Percentiles rank a stretch among this genome's conserved stretches.
These are phyloP conservation scores for Solanum ahanhuiri DNA, from an alignment of 257 asterid species.

Conservation along the genomic window DNA sequence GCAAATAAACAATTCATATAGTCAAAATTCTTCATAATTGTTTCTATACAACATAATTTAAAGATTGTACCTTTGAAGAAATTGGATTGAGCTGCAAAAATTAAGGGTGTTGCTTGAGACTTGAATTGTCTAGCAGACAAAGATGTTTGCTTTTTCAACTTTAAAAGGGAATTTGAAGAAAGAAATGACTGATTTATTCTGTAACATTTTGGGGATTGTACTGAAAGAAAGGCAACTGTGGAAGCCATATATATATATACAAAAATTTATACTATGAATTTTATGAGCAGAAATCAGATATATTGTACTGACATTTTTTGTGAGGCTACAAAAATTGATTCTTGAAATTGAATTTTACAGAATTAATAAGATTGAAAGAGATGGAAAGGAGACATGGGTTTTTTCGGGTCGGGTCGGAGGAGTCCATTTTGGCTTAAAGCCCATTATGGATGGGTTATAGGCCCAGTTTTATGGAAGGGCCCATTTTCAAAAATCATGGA, in stretches of 20 bases:
- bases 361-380: neutral
- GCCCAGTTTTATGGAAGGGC: neutral
- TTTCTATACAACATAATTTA: neutral
- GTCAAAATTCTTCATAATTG: neutral
- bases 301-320: neutral
- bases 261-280: neutral
- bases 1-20: neutral
- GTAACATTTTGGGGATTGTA: neutral
- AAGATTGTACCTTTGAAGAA: slow-evolving; percentile 39
- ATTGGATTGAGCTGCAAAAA: slow-evolving; percentile 48
- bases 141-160: slow-evolving; percentile 24
- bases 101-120: slow-evolving; percentile 12
- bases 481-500: neutral
- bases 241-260: neutral
- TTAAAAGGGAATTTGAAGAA: slow-evolving; percentile 15
- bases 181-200: neutral
- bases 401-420: neutral
- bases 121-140: slow-evolving; percentile 15
- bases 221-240: neutral
- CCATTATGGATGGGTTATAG: neutral
- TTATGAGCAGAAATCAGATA: neutral
- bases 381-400: neutral
- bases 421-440: neutral
- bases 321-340: neutral
- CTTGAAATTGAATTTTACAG: neutral